Evolutionary conservation across 73 alveolate genomes (phyloP).

Genomic region (Durusdinium trenchii): DNA sequence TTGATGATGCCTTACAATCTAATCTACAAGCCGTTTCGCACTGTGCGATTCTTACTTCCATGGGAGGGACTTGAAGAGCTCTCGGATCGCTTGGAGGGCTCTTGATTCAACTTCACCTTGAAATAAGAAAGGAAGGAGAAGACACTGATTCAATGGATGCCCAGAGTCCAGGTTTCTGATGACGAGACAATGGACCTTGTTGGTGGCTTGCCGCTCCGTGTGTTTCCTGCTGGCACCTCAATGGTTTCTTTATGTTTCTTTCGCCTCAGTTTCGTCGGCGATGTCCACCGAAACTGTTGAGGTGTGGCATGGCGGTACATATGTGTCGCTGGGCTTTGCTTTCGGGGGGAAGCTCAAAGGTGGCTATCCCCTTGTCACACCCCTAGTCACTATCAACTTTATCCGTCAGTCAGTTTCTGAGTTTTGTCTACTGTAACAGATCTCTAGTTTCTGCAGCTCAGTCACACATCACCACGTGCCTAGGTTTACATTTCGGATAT

Average conservation of each 20-base stretch:
- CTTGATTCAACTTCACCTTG: not conserved
- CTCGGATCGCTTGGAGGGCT: too few relatives aligned
- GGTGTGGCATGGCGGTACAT: conserved; percentile 90
- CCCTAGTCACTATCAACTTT: not conserved
- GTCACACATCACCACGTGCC: not conserved
- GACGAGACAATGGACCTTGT: conserved; percentile 42
- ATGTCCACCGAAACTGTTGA: not conserved
- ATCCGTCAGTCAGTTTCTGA: too few relatives aligned
- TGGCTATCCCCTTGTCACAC: conserved; percentile 48
- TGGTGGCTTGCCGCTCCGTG: conserved; percentile 45
- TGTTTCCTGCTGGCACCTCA: conserved; percentile 28
- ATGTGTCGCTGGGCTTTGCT: conserved; percentile 66
- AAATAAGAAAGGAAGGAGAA: not conserved
- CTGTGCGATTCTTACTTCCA: too few relatives aligned
- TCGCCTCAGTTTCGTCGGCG: not conserved
- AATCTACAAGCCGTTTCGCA: too few relatives aligned
- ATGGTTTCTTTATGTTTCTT: not conserved
- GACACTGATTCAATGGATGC: too few relatives aligned
- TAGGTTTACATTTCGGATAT: conserved; percentile 71
- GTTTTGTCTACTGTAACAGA: not conserved
- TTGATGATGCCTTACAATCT: too few relatives aligned
- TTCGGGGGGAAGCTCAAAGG: conserved; percentile 45
- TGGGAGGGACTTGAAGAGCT: too few relatives aligned
- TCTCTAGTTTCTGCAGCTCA: not conserved
- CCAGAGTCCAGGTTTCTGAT: not conserved